Conservation (phyloP, 2,329 filamentous ascomycete species). For the Talaromyces marneffei region DNA sequence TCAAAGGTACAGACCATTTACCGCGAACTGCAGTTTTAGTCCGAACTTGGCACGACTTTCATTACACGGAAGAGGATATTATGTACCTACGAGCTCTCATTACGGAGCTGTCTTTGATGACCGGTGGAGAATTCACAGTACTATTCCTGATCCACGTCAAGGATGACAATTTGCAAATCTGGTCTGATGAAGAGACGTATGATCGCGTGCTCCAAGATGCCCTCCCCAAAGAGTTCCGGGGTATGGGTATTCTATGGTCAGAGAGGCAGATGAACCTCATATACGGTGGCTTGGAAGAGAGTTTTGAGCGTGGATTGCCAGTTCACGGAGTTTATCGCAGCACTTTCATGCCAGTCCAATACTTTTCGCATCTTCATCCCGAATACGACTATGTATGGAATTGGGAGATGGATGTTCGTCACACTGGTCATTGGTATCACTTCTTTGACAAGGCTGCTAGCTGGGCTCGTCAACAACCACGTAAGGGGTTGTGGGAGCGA, state of each 20-base stretch:
- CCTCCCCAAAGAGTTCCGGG: slow-evolving; percentile 76
- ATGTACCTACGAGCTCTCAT: slow-evolving; percentile 78
- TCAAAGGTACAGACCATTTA: slow-evolving; percentile 25
- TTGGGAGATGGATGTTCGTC: slow-evolving; percentile 78
- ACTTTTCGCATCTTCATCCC: slow-evolving; percentile 76
- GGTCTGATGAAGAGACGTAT: slow-evolving; percentile 70
- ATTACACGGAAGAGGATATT: slow-evolving; percentile 70
- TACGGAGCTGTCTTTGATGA: slow-evolving; percentile 68
- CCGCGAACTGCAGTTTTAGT: slow-evolving; percentile 69
- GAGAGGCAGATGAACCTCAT: slow-evolving; percentile 86
- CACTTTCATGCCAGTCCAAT: slow-evolving; percentile 88
- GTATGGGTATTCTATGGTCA: slow-evolving; percentile 86
- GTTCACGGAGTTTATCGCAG: slow-evolving; percentile 91
- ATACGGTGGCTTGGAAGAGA: slow-evolving; percentile 81
- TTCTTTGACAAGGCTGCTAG: slow-evolving; percentile 63
- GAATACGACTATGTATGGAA: slow-evolving; percentile 82
- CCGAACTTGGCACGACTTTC: slow-evolving; percentile 72
- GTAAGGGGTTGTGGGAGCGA: slow-evolving; percentile 76
- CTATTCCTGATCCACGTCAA: slow-evolving; percentile 83
- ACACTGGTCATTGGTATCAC: slow-evolving; percentile 76
- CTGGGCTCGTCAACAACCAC: slow-evolving; percentile 67
- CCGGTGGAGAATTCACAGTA: slow-evolving; percentile 74
- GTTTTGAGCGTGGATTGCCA: slow-evolving; percentile 64
- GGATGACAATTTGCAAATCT: slow-evolving; percentile 71
- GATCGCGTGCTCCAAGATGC: slow-evolving; percentile 64